phyloP scores from a whole-genome alignment of 768 basidiomycete species.

The Pulveroboletus sp. region DNA sequence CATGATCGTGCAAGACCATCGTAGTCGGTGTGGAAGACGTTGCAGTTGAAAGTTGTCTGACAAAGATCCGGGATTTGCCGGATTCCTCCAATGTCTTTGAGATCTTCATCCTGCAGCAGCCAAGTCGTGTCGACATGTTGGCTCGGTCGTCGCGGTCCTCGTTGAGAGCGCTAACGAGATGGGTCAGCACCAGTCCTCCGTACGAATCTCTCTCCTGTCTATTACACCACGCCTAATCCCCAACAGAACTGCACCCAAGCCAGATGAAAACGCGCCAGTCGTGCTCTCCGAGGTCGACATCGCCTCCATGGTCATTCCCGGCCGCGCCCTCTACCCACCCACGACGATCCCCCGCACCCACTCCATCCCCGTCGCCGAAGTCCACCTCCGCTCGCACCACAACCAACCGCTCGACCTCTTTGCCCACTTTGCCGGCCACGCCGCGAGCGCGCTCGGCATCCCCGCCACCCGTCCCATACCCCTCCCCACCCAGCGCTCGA shows the following conservation, averaged over 20 bases:
- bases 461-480: slow-evolving; percentile 61
- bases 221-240: not conserved
- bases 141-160: slow-evolving; percentile 17
- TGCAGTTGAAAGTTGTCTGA: not conserved
- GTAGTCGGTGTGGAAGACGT: slow-evolving; percentile 15
- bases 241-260: slow-evolving; percentile 2
- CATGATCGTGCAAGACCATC: slow-evolving; percentile 46
- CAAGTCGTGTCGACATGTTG: too few species aligned
- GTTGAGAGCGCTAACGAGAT: slow-evolving; percentile 19
- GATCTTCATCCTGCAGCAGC: too few species aligned
- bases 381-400: slow-evolving; percentile 82
- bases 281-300: slow-evolving; percentile 36
- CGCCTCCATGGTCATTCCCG: slow-evolving; percentile 57
- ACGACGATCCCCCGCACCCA: slow-evolving; percentile 59
- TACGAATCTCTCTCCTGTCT: slow-evolving; percentile 9
- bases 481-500: slow-evolving; percentile 68
- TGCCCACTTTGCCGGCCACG: slow-evolving; percentile 78
- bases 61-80: slow-evolving; percentile 17
- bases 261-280: slow-evolving; percentile 3
- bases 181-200: slow-evolving; percentile 10
- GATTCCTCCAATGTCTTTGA: not conserved
- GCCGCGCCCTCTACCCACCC: slow-evolving; percentile 54
- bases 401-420: slow-evolving; percentile 67
- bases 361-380: slow-evolving; percentile 69
- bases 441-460: slow-evolving; percentile 81